Base-by-base conservation (phyloP, 768 basidiomycete genomes). In the Daedaleopsis nitida region DNA sequence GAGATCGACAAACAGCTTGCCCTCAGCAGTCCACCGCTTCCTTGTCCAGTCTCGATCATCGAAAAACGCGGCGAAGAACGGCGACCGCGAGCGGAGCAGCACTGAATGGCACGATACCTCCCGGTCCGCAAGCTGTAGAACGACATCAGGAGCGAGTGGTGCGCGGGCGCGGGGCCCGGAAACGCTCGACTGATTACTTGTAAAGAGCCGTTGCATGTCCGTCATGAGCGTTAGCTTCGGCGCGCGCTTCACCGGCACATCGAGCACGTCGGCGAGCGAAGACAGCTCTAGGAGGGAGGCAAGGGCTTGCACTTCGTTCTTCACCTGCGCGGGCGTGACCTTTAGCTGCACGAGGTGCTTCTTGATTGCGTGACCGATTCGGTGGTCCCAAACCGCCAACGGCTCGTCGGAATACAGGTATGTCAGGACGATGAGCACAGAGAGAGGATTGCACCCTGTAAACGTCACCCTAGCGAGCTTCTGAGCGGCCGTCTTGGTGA, bases 331-430 rank as follows among this genome's bases (percentile, higher is more conserved):
- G 4, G 81, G 74, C 16, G 79, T 77, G 14, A 83, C 73, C 32
- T 78, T 80, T 13, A 83, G 59, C 16, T 50, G 60, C 8, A 69
- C 59, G n/a, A 83, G 75, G 21, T 78, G 74, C 5, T 67, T 69
- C 27, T 79, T 76, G 2, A 89, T 73, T 1, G 75, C 71, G 37
- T 58, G 58, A 0, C 75, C 79, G 12, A 92, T 79, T 17, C 94
- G 84, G 13, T 80, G 78, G 70, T 98, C 95, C 92, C 94, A 96
- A 14, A 95, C 72, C 0, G 92, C 86, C 12, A 92, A 77, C 1
- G 96, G 73, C 43, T 87, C 83, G 71, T 99, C 96, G 1, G 91
- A 83, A 73, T 98, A 98, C n/a, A 98, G 73, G 68, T 94, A 98
- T 23, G 86, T 81, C 19, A 97, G 72, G 19, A 98, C 76, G 21